Conservation (phyloP, 1,284 basidiomycete species). For the Ceratobasidium sp. region DNA sequence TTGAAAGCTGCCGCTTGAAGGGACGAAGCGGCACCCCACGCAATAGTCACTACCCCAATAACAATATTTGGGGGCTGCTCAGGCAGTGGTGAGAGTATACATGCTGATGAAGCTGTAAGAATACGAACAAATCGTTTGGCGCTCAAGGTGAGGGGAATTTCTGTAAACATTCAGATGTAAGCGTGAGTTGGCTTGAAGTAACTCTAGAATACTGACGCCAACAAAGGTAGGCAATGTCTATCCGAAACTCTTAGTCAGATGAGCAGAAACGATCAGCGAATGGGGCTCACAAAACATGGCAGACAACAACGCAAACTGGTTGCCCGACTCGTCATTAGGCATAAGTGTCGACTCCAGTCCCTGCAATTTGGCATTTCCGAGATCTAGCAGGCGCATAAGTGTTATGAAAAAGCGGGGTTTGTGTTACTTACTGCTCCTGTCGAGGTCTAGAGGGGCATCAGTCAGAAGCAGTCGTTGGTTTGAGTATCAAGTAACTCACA, state of each 20-base stretch:
- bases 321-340: constrained; percentile 31
- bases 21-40: constrained; percentile 39
- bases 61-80: constrained; percentile 35
- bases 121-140: constrained; percentile 33
- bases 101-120: neutral
- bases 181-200: neutral
- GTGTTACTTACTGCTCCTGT: constrained; percentile 24
- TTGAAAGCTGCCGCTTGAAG: constrained; percentile 40
- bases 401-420: neutral
- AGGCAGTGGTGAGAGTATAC: neutral
- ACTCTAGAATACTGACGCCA: constrained; percentile 18
- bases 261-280: no score
- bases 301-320: constrained; percentile 33
- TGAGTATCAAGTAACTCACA: constrained; percentile 2
- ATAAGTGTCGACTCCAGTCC: constrained; percentile 27
- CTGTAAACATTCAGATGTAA: neutral
- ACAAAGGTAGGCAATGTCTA: constrained; percentile 35
- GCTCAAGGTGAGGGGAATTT: constrained; percentile 29
- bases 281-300: constrained; percentile 27
- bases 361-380: constrained; percentile 31
- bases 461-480: neutral
- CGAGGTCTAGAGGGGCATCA: constrained; percentile 12
- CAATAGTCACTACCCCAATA: constrained; percentile 37
- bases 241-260: neutral
- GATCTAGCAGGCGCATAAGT: constrained; percentile 1